Evolutionary conservation across 2,329 filamentous ascomycete genomes (phyloP).

Genomic region (Pestalotiopsis sp.): DNA sequence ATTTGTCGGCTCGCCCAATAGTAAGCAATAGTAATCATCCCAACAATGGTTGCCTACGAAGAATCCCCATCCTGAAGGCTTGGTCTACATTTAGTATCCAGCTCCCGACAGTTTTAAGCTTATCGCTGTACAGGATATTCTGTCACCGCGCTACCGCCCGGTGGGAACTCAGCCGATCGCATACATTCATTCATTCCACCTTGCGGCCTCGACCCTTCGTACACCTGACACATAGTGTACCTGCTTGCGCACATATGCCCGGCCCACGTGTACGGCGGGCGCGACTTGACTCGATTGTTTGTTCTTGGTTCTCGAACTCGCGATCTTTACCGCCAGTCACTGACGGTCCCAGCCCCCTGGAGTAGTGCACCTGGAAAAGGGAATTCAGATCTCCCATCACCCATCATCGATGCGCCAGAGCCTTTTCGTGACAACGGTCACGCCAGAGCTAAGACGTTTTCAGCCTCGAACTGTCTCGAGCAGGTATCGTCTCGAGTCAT

Average conservation of each 20-base stretch:
- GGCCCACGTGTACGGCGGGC: neutral
- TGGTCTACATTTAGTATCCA: neutral
- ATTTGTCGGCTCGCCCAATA: neutral
- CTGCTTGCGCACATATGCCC: neutral
- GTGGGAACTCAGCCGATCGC: neutral
- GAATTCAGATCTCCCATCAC: neutral
- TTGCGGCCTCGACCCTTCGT: neutral
- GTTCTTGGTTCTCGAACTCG: neutral
- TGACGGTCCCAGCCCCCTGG: neutral
- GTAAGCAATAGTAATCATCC: neutral
- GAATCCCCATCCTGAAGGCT: neutral
- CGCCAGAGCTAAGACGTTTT: neutral
- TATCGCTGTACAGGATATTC: neutral
- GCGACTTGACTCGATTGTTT: neutral
- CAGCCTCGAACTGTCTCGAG: neutral
- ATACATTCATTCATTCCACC: too few relatives aligned
- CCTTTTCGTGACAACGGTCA: neutral
- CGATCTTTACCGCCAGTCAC: neutral
- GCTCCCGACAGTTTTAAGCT: neutral
- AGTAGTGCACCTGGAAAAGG: neutral
- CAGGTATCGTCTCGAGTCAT: neutral
- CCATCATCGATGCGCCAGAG: neutral
- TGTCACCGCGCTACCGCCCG: neutral
- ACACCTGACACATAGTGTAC: neutral
- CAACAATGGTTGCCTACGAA: neutral